Percentiles rank a stretch among this genome's conserved stretches.
These are phyloP conservation scores for Trichoderma sp. DNA, from an alignment of 2,329 filamentous ascomycete species.

Conservation along the genomic window DNA sequence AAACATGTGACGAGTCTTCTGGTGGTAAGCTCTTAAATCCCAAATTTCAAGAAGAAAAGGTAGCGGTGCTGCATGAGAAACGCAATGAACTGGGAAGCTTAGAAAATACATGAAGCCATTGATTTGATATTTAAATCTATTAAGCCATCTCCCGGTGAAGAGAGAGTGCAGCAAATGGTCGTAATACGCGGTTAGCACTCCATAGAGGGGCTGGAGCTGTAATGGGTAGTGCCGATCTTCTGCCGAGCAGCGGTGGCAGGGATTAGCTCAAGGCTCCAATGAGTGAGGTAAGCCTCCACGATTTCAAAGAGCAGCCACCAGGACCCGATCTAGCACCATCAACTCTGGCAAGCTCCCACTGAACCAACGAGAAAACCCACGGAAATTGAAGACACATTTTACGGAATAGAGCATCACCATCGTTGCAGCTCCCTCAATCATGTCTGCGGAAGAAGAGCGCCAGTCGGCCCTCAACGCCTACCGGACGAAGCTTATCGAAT, in stretches of 20 bases:
- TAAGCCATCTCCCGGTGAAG: background rate
- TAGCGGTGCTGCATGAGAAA: background rate
- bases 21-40: background rate
- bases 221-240: conserved; percentile 31
- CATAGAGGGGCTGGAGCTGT: background rate
- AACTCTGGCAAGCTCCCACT: conserved; percentile 1
- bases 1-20: background rate
- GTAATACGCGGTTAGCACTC: background rate
- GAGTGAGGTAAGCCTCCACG: conserved; percentile 39
- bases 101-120: background rate
- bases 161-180: background rate
- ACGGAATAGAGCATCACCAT: background rate
- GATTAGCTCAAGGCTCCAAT: conserved; percentile 38
- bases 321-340: conserved; percentile 19
- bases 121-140: background rate
- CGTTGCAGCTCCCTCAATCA: conserved; percentile 29
- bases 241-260: conserved; percentile 28
- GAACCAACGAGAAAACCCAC: background rate
- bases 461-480: conserved; percentile 73
- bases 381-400: background rate
- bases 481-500: conserved; percentile 82
- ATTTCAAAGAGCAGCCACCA: conserved; percentile 27
- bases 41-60: background rate
- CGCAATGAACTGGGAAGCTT: background rate
- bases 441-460: conserved; percentile 57